Base-by-base conservation (phyloP, 164 flowering plant genomes). In the Stephania japonica region DNA sequence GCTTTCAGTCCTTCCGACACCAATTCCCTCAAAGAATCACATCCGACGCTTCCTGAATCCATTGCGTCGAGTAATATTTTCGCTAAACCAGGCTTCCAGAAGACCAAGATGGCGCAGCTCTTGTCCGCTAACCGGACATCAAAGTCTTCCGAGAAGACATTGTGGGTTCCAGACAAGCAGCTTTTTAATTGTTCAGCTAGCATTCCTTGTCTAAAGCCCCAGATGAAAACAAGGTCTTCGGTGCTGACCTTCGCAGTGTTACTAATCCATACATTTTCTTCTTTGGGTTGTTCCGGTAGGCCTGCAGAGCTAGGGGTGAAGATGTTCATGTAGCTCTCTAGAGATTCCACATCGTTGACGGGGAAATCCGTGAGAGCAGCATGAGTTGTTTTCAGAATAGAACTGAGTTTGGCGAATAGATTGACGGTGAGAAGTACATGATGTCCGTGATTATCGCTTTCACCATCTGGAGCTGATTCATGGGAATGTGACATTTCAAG, bases 31-130 rank as follows among this genome's bases (percentile, higher is more conserved):
- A 89, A 78, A 27, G 77, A 67, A 77, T 77, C 86, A 70, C 68
- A 71, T 26, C 69, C 65, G 47, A 73, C 69, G 44, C 75, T 80
- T 38, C 78, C 82, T 41, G 83, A 80, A 65, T 63, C 75, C 79
- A 94, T 81, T 67, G 72, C 78, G 59, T 85, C 72, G 25, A 89
- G 78, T 70, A 94, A 85, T 5, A 75, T 69, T 47, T 69, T 59
- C 1, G 92, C 81, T 21, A 77, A 78, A 63, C 87, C 87, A 38
- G 88, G 82, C 61, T 67, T 78, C 87, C 86, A 84, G 77, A 90
- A 90, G 32, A 84, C 91, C 41, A 91, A 77, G 63, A 86, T 73
- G 0, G 94, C 97, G 85, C 97, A 90, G 72, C 84, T 87, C 70
- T 79, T 84, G 67, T 90, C 92, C 42, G 88, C 86, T 53, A 90